Evolutionary conservation across 179 eudicot genomes (phyloP).

Genomic region (Monotropa hypopitys): DNA sequence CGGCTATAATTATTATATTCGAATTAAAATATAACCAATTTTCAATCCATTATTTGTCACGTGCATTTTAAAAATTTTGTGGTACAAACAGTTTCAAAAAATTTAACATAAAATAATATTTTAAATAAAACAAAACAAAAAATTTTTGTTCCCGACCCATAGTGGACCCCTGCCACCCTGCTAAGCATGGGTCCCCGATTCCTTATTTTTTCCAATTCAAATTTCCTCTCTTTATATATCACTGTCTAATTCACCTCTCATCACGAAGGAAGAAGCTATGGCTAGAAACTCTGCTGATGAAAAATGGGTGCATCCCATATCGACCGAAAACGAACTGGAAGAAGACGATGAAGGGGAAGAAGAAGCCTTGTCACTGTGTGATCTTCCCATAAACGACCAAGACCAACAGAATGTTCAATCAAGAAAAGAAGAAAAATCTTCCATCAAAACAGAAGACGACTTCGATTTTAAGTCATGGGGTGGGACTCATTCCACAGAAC

Average conservation of each 20-base stretch:
- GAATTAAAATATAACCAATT: no score
- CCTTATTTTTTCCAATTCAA: slow-evolving; percentile 3
- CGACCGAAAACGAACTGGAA: neutral
- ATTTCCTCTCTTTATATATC: slow-evolving; percentile 11
- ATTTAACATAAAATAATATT: no score
- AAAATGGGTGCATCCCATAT: neutral
- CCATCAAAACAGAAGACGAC: slow-evolving; percentile 25
- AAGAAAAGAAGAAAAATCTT: slow-evolving; percentile 1
- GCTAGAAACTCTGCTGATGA: neutral
- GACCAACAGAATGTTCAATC: neutral
- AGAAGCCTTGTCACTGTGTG: slow-evolving; percentile 60
- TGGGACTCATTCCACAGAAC: slow-evolving; percentile 18
- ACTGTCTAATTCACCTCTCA: neutral
- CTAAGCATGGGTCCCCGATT: no score
- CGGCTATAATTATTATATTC: no score
- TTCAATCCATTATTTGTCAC: no score
- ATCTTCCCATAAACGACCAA: slow-evolving; percentile 38
- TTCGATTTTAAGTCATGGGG: slow-evolving; percentile 42
- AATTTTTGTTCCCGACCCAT: no score
- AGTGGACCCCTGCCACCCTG: no score
- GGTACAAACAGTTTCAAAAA: no score
- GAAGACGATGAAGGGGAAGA: slow-evolving; percentile 42
- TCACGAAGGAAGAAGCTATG: neutral
- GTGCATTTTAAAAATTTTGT: no score
- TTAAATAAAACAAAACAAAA: no score